Conservation (phyloP, 495 filamentous ascomycete genomes). For the Neurospora sp. region DNA sequence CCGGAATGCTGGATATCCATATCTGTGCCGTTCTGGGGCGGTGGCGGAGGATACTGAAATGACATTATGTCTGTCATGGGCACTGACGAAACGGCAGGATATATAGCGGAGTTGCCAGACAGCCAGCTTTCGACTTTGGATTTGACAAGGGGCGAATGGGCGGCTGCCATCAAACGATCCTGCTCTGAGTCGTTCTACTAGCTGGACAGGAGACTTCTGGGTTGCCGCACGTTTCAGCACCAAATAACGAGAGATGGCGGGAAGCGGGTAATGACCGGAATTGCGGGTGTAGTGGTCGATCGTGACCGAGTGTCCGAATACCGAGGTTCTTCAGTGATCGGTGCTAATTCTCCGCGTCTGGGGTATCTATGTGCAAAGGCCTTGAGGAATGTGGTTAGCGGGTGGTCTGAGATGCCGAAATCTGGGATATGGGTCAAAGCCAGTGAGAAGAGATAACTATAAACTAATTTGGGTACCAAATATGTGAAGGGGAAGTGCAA, state of each 20-base stretch:
- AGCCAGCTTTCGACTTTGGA: constrained; percentile 22
- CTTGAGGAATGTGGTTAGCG: background rate
- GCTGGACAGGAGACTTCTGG: constrained; percentile 7
- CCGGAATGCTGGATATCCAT: constrained; percentile 33
- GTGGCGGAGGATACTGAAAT: constrained; percentile 42
- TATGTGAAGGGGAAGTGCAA: background rate
- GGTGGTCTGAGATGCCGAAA: background rate
- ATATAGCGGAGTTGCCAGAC: constrained; percentile 22
- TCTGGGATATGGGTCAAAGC: background rate
- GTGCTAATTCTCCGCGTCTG: background rate
- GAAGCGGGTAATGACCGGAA: constrained; percentile 14
- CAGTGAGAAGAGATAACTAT: constrained; percentile 8
- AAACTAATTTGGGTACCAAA: constrained; percentile 9
- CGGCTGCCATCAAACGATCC: constrained; percentile 24
- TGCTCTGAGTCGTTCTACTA: constrained; percentile 12
- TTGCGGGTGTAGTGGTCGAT: constrained; percentile 13
- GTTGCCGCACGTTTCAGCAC: constrained; percentile 7
- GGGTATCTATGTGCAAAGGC: background rate
- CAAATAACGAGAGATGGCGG: constrained; percentile 14
- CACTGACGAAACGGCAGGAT: constrained; percentile 24
- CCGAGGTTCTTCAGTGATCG: background rate
- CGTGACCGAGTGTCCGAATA: background rate
- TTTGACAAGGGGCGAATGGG: constrained; percentile 22
- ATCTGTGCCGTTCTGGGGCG: constrained; percentile 32
- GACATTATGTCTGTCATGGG: constrained; percentile 41